Conservation (phyloP, 106 monocot species). For the Apostasia shenzhenica region DNA sequence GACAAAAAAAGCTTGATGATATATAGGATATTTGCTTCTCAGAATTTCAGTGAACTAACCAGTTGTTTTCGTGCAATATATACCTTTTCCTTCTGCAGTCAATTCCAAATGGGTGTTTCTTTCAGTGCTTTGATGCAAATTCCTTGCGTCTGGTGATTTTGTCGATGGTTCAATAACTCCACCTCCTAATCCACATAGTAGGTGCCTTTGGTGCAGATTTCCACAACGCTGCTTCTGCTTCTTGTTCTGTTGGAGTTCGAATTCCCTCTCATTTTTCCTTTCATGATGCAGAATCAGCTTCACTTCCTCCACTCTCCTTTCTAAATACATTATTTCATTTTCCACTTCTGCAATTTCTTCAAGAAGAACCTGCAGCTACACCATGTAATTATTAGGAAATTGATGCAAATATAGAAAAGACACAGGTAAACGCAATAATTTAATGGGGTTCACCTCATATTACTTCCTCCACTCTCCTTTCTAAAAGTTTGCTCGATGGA, state of each 20-base stretch:
- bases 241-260: constrained; percentile 14
- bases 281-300: constrained; percentile 44
- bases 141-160: constrained; percentile 4
- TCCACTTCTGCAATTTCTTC: constrained; percentile 73
- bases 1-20: too few relatives aligned
- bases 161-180: constrained; percentile 15
- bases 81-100: constrained; percentile 22
- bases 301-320: constrained; percentile 56
- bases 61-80: not conserved
- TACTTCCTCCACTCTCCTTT: too few relatives aligned
- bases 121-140: constrained; percentile 11
- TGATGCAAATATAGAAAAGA: too few relatives aligned
- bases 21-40: too few relatives aligned
- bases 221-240: constrained; percentile 9
- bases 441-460: too few relatives aligned
- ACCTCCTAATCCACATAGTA: constrained; percentile 18
- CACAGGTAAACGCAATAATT: too few relatives aligned
- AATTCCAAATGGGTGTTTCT: constrained; percentile 24
- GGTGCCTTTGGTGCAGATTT: constrained; percentile 16
- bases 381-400: not conserved
- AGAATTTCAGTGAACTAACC: not conserved
- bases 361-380: constrained; percentile 65
- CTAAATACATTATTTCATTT: constrained; percentile 67
- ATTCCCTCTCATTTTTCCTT: constrained; percentile 20
- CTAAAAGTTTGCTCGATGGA: too few relatives aligned